Conservation (phyloP, 352 stramenopile species). For the Globisporangium paddicum region DNA sequence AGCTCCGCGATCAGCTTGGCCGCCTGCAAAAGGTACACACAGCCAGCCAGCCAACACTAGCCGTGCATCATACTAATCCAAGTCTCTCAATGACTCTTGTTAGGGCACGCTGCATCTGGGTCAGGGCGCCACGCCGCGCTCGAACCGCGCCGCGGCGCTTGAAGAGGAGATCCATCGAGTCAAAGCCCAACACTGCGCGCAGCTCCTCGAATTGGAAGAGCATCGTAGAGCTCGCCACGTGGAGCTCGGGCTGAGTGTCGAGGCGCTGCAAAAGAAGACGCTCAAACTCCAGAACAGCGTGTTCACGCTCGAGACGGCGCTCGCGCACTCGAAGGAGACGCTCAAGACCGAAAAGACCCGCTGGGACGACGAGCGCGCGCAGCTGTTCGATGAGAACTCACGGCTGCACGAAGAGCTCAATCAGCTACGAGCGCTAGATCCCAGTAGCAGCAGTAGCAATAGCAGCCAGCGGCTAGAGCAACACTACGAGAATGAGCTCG, state of each 20-base stretch:
- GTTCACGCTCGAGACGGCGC: constrained; percentile 36
- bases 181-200: constrained; percentile 35
- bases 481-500: constrained; percentile 3
- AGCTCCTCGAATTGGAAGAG: constrained; percentile 36
- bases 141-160: constrained; percentile 41
- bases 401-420: constrained; percentile 17
- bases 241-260: constrained; percentile 24
- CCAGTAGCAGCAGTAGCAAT: background rate
- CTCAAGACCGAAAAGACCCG: constrained; percentile 27
- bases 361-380: constrained; percentile 28
- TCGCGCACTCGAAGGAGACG: constrained; percentile 28
- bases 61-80: too few relatives aligned
- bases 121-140: constrained; percentile 22
- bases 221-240: constrained; percentile 18
- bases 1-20: constrained; percentile 42
- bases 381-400: constrained; percentile 17
- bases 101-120: constrained; percentile 45
- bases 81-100: background rate
- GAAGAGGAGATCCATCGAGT: constrained; percentile 59
- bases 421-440: background rate
- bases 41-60: too few relatives aligned
- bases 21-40: constrained; percentile 54
- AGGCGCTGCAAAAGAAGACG: constrained; percentile 28
- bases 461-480: background rate
- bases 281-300: constrained; percentile 56